phyloP scores from a whole-genome alignment of 1,284 basidiomycete genomes.

The Marasmius tenuissimus region DNA sequence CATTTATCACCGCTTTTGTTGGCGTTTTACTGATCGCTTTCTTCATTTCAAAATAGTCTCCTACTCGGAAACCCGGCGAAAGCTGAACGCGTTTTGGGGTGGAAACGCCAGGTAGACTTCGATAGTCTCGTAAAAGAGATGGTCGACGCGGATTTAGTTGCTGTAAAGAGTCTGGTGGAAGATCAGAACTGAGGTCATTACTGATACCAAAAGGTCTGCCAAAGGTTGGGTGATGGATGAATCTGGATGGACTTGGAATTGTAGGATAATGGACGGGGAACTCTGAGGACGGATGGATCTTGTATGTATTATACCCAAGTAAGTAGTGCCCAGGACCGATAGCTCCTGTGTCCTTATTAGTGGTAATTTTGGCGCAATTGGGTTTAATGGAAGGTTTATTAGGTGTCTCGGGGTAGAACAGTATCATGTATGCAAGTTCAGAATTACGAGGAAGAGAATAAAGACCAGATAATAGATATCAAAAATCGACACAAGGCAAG shows the following conservation, averaged over 20 bases:
- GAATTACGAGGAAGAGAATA: too few species aligned
- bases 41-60: constrained; percentile 43
- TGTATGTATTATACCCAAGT: not conserved
- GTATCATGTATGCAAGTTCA: too few species aligned
- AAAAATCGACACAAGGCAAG: too few species aligned
- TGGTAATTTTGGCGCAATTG: not conserved
- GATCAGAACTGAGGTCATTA: constrained; percentile 67
- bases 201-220: not conserved
- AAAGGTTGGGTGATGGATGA: not conserved
- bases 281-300: too few species aligned
- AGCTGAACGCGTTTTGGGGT: constrained; percentile 81
- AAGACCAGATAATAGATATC: too few species aligned
- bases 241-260: not conserved
- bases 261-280: not conserved
- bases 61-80: constrained; percentile 82
- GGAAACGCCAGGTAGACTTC: constrained; percentile 83
- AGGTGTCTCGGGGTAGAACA: too few species aligned
- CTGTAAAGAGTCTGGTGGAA: constrained; percentile 69
- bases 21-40: not conserved
- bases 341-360: not conserved
- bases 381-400: not conserved
- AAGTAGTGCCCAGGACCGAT: not conserved
- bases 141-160: constrained; percentile 77
- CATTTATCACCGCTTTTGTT: not conserved
- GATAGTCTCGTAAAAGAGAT: constrained; percentile 85